These are phyloP conservation scores for Simplicillium sp. DNA, from an alignment of 2,329 filamentous ascomycete species.

Conservation along the genomic window DNA sequence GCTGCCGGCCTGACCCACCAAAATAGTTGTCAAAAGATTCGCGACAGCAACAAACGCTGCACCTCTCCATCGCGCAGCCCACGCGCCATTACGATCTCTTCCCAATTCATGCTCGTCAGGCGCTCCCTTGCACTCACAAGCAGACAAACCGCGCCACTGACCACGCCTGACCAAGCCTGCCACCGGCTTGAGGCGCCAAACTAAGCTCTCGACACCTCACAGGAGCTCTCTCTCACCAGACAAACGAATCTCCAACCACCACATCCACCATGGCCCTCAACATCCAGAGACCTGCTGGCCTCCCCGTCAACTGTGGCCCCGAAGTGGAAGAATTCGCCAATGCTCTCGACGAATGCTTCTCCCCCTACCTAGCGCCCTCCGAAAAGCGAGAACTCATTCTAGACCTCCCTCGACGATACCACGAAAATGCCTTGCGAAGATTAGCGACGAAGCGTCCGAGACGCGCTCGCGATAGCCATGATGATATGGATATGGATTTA, in stretches of 20 bases:
- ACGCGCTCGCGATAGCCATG: slow-evolving; percentile 21
- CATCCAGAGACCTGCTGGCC: too few species aligned
- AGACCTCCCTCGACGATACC: slow-evolving; percentile 49
- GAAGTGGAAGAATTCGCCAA: slow-evolving; percentile 85
- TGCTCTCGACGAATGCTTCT: slow-evolving; percentile 65
- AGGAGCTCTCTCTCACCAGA: neutral
- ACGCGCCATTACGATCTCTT: too few species aligned
- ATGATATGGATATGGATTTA: slow-evolving; percentile 45
- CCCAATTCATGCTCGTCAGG: too few species aligned
- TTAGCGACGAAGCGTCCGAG: slow-evolving; percentile 20
- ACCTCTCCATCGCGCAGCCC: too few species aligned
- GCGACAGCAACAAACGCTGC: neutral
- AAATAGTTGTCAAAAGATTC: neutral
- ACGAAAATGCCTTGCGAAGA: slow-evolving; percentile 37
- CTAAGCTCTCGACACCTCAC: too few species aligned
- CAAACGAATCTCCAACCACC: slow-evolving; percentile 8
- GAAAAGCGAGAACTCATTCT: slow-evolving; percentile 59
- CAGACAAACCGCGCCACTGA: too few species aligned
- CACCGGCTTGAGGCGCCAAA: too few species aligned
- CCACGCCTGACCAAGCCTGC: slow-evolving; percentile 3
- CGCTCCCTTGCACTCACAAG: too few species aligned
- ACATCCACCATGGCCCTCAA: slow-evolving; percentile 16
- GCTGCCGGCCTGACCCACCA: neutral
- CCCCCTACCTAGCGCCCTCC: slow-evolving; percentile 33
- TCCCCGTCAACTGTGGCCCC: slow-evolving; percentile 53